Conservation (phyloP, 495 filamentous ascomycete genomes). For the Daldinia bambusicola region DNA sequence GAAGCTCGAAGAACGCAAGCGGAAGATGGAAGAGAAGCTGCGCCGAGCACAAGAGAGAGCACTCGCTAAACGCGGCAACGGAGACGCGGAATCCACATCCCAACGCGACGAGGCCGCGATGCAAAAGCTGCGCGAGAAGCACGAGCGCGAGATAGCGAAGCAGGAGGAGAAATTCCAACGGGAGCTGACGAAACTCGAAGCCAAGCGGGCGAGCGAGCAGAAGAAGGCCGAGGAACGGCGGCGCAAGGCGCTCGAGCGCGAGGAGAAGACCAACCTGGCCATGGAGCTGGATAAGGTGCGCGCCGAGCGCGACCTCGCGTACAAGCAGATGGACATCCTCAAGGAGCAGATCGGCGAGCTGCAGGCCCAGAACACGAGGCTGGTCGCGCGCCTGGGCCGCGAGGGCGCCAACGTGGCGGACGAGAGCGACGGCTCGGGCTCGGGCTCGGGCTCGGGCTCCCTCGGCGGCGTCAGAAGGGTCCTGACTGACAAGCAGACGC, state of each 20-base stretch:
- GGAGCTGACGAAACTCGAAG: conserved; percentile 71
- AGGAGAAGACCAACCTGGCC: conserved; percentile 59
- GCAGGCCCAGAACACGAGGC: conserved; percentile 71
- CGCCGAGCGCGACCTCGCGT: conserved; percentile 66
- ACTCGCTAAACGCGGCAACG: conserved; percentile 48
- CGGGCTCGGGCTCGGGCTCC: neutral
- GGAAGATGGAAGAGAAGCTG: conserved; percentile 76
- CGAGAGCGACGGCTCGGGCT: neutral
- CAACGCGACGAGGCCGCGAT: conserved; percentile 60
- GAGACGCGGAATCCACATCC: neutral
- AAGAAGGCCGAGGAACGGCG: conserved; percentile 69
- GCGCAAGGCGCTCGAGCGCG: conserved; percentile 63
- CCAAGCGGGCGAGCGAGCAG: conserved; percentile 67
- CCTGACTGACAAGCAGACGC: conserved; percentile 25
- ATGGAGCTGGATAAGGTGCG: conserved; percentile 63
- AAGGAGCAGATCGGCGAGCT: conserved; percentile 69
- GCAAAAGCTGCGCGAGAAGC: conserved; percentile 66
- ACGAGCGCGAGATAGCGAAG: conserved; percentile 67
- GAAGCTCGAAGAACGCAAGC: conserved; percentile 77
- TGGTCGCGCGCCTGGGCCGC: conserved; percentile 64
- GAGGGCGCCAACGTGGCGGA: conserved; percentile 42
- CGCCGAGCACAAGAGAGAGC: conserved; percentile 61
- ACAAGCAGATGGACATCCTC: conserved; percentile 70
- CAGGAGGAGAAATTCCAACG: conserved; percentile 71
- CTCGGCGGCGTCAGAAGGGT: conserved; percentile 13